Evolutionary conservation across 352 stramenopile genomes (phyloP).

Genomic region (Globisporangium nunn): DNA sequence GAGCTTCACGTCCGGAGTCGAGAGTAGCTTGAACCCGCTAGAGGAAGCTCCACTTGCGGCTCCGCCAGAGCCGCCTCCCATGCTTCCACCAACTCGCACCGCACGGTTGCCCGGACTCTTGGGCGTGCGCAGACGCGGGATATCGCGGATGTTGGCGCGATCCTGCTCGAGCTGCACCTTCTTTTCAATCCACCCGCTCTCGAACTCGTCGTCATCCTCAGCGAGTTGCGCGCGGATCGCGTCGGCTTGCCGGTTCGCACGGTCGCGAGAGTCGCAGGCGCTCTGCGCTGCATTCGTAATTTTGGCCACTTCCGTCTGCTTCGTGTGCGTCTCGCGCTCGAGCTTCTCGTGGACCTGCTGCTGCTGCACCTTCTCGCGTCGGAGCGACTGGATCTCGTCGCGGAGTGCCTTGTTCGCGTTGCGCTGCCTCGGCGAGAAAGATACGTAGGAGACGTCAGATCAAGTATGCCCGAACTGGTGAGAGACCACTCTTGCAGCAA

Average conservation of each 20-base stretch:
- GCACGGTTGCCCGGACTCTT: conserved; percentile 27
- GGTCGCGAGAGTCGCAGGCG: conserved; percentile 77
- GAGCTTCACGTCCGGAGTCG: conserved; percentile 60
- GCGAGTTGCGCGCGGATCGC: conserved; percentile 59
- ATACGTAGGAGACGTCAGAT: not conserved
- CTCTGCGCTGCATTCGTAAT: conserved; percentile 68
- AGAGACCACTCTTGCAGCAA: not conserved
- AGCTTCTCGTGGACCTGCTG: conserved; percentile 72
- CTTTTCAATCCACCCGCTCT: conserved; percentile 80
- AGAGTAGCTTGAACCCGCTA: conserved; percentile 46
- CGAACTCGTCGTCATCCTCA: conserved; percentile 82
- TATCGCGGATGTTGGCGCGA: conserved; percentile 67
- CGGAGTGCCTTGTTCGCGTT: conserved; percentile 77
- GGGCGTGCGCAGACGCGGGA: conserved; percentile 51
- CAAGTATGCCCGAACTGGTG: too few species aligned
- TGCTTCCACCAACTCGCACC: not conserved
- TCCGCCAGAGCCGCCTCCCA: not conserved
- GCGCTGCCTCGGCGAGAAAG: conserved; percentile 19
- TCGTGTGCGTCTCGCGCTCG: conserved; percentile 77
- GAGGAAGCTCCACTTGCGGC: conserved; percentile 5
- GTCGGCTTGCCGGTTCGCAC: conserved; percentile 77
- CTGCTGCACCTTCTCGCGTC: conserved; percentile 76
- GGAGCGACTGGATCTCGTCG: conserved; percentile 70
- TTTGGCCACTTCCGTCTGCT: conserved; percentile 79
- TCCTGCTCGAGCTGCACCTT: conserved; percentile 82